Percentiles rank a stretch among this genome's conserved stretches.
These are phyloP conservation scores for Candida pseudoviswanathii DNA, from an alignment of 1,139 yeast species.

Conservation along the genomic window DNA sequence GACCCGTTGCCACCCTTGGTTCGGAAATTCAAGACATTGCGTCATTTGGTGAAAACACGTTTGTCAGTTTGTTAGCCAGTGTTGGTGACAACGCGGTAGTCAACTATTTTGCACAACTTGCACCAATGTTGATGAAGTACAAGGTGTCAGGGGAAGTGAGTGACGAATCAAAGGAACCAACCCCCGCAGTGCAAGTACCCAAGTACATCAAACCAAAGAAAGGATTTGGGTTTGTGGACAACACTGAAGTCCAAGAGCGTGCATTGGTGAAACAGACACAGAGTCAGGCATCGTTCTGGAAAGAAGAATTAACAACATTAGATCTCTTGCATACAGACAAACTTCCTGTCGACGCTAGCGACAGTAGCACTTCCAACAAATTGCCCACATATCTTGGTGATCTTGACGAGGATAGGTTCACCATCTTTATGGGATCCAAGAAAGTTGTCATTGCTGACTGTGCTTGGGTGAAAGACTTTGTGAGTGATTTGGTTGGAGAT, in stretches of 20 bases:
- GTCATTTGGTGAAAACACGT: constrained; percentile 20
- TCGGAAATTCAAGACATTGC: constrained; percentile 10
- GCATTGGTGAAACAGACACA: constrained; percentile 5
- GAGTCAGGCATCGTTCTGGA: constrained; percentile 15
- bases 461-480: constrained; percentile 16
- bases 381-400: constrained; percentile 10
- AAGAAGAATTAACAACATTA: constrained; percentile 17
- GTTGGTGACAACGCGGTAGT: constrained; percentile 20
- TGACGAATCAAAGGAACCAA: constrained; percentile 1
- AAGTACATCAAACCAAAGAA: constrained; percentile 30
- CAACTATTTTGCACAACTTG: constrained; percentile 31
- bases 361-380: not conserved
- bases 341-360: constrained; percentile 8
- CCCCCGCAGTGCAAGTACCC: constrained; percentile 10
- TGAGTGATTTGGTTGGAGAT: constrained; percentile 7
- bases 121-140: constrained; percentile 32
- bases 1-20: constrained; percentile 21
- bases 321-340: constrained; percentile 19
- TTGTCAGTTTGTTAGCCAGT: constrained; percentile 24
- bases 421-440: constrained; percentile 11
- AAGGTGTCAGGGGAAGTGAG: constrained; percentile 6
- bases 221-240: constrained; percentile 45
- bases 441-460: constrained; percentile 15
- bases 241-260: constrained; percentile 18
- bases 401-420: constrained; percentile 13